phyloP scores from a whole-genome alignment of 352 stramenopile species.

The Pythium sukuiense region DNA sequence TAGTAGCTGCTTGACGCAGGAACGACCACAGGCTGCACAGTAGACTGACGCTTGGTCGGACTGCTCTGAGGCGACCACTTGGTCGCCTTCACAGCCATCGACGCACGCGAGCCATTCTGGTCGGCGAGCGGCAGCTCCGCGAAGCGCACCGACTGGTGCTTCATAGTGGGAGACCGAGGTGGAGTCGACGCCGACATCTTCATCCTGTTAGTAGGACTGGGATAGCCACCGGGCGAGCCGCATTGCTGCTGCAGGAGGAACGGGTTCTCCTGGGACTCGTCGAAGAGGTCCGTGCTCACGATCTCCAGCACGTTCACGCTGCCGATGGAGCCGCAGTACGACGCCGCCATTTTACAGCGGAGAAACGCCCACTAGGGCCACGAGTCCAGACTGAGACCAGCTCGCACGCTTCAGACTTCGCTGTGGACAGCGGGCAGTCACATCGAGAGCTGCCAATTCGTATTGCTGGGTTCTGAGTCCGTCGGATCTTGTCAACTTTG shows the following conservation, averaged over 20 bases:
- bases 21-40: not conserved
- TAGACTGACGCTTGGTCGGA: conserved; percentile 18
- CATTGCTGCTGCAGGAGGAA: conserved; percentile 43
- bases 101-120: conserved; percentile 4
- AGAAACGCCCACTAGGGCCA: not conserved
- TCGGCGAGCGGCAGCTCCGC: conserved; percentile 47
- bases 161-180: conserved; percentile 5
- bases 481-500: not conserved
- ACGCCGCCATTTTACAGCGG: conserved; percentile 29
- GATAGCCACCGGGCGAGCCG: not conserved
- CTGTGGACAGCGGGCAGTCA: not conserved
- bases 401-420: not conserved
- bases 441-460: no score
- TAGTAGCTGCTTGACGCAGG: conserved; percentile 2
- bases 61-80: conserved; percentile 5
- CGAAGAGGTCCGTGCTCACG: conserved; percentile 70
- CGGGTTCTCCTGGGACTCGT: conserved; percentile 72
- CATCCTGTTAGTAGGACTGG: not conserved
- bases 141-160: conserved; percentile 20
- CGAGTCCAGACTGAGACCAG: not conserved
- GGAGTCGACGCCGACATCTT: not conserved
- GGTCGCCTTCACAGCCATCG: not conserved
- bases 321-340: conserved; percentile 63
- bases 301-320: conserved; percentile 69
- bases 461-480: not conserved